Evolutionary conservation across 352 stramenopile genomes (phyloP).

Genomic region (Phytophthora melonis): DNA sequence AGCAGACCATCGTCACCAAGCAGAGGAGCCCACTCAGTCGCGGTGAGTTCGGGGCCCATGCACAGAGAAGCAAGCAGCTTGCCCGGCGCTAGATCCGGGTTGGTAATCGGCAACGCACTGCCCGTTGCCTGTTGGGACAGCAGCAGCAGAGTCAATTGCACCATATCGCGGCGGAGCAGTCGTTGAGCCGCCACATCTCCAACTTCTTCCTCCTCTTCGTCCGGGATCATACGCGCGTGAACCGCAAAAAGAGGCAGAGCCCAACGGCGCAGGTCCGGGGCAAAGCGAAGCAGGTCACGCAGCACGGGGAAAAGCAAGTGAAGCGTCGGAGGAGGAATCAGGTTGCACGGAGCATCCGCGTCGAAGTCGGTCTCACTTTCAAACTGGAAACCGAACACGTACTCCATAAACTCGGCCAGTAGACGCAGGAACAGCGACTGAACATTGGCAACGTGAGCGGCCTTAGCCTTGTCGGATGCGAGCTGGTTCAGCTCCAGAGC

Average conservation of each 20-base stretch:
- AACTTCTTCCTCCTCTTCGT: conserved; percentile 91
- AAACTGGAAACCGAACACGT: conserved; percentile 87
- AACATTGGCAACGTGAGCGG: conserved; percentile 46
- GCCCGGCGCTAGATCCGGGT: conserved; percentile 62
- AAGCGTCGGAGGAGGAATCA: conserved; percentile 75
- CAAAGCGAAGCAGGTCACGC: conserved; percentile 57
- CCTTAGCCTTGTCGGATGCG: conserved; percentile 50
- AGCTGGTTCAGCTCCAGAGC: conserved; percentile 56
- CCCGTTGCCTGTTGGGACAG: conserved; percentile 64
- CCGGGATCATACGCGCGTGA: conserved; percentile 87
- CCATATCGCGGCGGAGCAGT: conserved; percentile 77
- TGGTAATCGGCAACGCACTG: conserved; percentile 67
- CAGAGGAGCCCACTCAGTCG: conserved; percentile 72
- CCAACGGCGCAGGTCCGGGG: conserved; percentile 70
- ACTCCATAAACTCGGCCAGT: conserved; percentile 72
- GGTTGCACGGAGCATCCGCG: conserved; percentile 65
- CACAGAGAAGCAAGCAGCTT: conserved; percentile 71
- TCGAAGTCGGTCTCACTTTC: conserved; percentile 84
- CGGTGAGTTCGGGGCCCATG: conserved; percentile 62
- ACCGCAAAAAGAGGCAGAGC: conserved; percentile 77
- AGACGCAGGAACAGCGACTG: conserved; percentile 67
- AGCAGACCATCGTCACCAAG: conserved; percentile 77
- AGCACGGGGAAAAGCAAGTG: conserved; percentile 85
- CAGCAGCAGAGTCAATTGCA: conserved; percentile 73
- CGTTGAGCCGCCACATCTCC: conserved; percentile 81